Percentiles rank a stretch among this genome's conserved stretches.
Conservation (phyloP, 176 grass and related monocot species). For the Cenchrus americanus region DNA sequence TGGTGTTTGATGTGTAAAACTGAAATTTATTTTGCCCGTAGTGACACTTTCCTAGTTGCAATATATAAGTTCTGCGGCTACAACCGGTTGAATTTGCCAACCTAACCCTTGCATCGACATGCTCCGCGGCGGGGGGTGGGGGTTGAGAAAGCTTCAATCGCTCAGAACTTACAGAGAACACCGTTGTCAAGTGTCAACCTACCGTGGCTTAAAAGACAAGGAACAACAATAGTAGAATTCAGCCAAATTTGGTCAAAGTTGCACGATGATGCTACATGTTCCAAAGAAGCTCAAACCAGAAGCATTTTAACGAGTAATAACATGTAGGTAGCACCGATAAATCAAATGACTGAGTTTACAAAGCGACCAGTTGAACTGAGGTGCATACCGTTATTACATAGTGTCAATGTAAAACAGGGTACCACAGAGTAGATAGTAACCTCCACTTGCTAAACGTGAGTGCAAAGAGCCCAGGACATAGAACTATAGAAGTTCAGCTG, state of each 20-base stretch:
- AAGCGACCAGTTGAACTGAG: neutral
- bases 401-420: neutral
- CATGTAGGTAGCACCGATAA: neutral
- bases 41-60: no score
- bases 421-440: neutral
- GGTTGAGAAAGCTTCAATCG: no score
- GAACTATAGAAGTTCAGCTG: neutral
- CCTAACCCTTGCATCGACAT: no score
- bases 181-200: no score
- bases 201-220: neutral
- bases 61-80: no score
- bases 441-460: neutral
- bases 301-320: neutral
- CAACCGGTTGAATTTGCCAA: no score
- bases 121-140: no score
- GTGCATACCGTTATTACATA: no score
- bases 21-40: no score
- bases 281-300: neutral
- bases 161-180: no score
- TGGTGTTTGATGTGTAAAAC: no score
- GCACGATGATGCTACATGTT: neutral
- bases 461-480: neutral
- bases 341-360: neutral
- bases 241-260: neutral
- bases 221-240: neutral